Conservation (phyloP, 139 green algal species). For the Coccomyxa sp. region DNA sequence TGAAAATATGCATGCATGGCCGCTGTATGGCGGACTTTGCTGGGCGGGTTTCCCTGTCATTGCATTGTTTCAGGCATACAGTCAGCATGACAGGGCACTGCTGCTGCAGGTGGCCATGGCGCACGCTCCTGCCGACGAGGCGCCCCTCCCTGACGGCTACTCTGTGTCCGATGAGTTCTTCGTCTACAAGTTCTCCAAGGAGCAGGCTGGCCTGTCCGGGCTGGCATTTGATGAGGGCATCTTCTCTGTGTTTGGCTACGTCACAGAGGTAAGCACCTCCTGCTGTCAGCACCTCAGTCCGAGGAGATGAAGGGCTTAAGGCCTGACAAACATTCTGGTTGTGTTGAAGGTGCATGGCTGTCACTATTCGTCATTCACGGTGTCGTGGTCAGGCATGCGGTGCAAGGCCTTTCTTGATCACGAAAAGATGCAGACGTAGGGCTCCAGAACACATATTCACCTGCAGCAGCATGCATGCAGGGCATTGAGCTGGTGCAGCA, state of each 20-base stretch:
- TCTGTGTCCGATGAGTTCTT: conserved; percentile 68
- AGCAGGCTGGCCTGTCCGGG: conserved; percentile 58
- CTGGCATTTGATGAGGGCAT: conserved; percentile 87
- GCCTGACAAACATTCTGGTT: too few species aligned
- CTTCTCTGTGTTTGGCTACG: conserved; percentile 82
- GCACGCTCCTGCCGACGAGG: neutral
- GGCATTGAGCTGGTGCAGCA: conserved; percentile 44
- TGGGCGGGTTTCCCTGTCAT: neutral
- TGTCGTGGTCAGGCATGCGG: neutral
- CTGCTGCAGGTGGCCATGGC: neutral
- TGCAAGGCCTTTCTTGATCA: neutral
- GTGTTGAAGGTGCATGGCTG: too few species aligned
- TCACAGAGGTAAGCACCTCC: conserved; percentile 37
- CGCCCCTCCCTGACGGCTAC: conserved; percentile 24
- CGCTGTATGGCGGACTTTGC: neutral
- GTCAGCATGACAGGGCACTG: neutral
- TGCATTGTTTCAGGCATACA: neutral
- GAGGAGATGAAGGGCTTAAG: too few species aligned
- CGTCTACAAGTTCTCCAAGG: conserved; percentile 70
- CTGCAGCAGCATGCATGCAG: neutral
- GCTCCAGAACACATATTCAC: neutral
- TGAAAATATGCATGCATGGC: too few species aligned
- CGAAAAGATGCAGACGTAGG: neutral
- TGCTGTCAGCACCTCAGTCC: neutral
- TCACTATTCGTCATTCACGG: neutral